Evolutionary conservation across 345 rosid genomes (phyloP).

Genomic region (Hibiscus mutabilis): DNA sequence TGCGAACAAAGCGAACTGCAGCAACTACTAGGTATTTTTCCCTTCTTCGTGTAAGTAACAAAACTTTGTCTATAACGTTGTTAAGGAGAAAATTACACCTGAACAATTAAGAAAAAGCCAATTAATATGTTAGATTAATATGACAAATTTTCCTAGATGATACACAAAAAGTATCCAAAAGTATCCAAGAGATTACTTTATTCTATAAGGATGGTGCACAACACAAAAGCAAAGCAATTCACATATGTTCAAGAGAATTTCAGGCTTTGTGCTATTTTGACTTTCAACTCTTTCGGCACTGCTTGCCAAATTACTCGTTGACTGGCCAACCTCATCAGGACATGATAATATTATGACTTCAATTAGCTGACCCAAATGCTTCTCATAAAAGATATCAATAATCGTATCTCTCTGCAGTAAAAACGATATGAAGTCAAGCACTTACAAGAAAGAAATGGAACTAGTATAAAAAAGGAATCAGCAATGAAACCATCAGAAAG

Average conservation of each 20-base stretch:
- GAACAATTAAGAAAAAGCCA: conserved; percentile 25
- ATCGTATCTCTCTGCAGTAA: conserved; percentile 71
- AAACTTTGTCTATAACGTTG: conserved; percentile 74
- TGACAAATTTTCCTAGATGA: neutral
- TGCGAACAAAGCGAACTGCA: conserved; percentile 87
- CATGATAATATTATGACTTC: conserved; percentile 84
- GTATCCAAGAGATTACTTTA: conserved; percentile 51
- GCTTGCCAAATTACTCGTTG: conserved; percentile 39
- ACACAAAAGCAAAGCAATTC: conserved; percentile 93
- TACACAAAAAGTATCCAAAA: conserved; percentile 12
- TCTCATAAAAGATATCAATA: conserved; percentile 90
- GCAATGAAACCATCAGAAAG: neutral
- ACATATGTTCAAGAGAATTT: conserved; percentile 85
- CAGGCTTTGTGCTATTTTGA: conserved; percentile 58
- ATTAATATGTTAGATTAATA: conserved; percentile 6
- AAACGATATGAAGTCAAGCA: conserved; percentile 7
- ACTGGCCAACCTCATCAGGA: conserved; percentile 32
- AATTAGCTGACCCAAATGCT: conserved; percentile 76
- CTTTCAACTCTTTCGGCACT: conserved; percentile 37
- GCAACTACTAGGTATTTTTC: conserved; percentile 93
- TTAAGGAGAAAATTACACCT: conserved; percentile 89
- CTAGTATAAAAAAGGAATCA: neutral
- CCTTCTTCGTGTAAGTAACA: conserved; percentile 69
- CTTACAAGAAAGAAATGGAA: neutral
- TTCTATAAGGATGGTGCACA: conserved; percentile 85